phyloP scores from a whole-genome alignment of 108 stramenopile species.

The Pseudonitzschia multistriata region DNA sequence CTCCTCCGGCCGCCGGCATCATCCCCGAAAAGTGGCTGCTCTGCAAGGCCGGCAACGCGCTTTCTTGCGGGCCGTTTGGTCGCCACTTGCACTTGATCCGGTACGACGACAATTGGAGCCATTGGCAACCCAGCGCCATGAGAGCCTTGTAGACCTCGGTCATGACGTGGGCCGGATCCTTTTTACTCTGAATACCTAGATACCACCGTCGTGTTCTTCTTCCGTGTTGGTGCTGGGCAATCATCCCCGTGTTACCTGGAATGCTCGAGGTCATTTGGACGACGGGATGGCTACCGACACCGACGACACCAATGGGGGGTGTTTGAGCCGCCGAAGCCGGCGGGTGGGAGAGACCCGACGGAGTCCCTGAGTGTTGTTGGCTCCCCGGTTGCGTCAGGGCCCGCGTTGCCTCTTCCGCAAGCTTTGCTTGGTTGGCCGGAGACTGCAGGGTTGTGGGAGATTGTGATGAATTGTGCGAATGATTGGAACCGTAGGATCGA shows the following conservation, averaged over 20 bases:
- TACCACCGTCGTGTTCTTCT: conserved; percentile 94
- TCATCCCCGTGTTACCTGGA: conserved; percentile 90
- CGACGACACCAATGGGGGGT: conserved; percentile 46
- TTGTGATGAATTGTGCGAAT: conserved; percentile 42
- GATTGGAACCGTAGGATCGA: conserved; percentile 32
- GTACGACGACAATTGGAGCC: conserved; percentile 91
- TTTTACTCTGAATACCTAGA: conserved; percentile 98
- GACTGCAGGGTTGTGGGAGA: conserved; percentile 39
- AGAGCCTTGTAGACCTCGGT: conserved; percentile 98
- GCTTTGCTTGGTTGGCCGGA: conserved; percentile 51
- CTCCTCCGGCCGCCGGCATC: conserved; percentile 65
- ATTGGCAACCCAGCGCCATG: conserved; percentile 92
- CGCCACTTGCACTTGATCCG: conserved; percentile 95
- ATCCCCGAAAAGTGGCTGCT: conserved; percentile 7
- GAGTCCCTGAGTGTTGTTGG: background rate
- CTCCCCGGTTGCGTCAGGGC: conserved; percentile 71
- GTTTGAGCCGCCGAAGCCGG: conserved; percentile 30
- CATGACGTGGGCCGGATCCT: conserved; percentile 99
- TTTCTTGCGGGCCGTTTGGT: conserved; percentile 54
- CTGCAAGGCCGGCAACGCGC: background rate
- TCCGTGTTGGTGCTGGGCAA: conserved; percentile 89
- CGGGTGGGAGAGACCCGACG: background rate
- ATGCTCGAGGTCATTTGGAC: conserved; percentile 89
- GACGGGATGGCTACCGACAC: conserved; percentile 59
- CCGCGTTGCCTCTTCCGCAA: conserved; percentile 81